Evolutionary conservation across 2,329 filamentous ascomycete species (phyloP).

Genomic region (Fusarium illudens): DNA sequence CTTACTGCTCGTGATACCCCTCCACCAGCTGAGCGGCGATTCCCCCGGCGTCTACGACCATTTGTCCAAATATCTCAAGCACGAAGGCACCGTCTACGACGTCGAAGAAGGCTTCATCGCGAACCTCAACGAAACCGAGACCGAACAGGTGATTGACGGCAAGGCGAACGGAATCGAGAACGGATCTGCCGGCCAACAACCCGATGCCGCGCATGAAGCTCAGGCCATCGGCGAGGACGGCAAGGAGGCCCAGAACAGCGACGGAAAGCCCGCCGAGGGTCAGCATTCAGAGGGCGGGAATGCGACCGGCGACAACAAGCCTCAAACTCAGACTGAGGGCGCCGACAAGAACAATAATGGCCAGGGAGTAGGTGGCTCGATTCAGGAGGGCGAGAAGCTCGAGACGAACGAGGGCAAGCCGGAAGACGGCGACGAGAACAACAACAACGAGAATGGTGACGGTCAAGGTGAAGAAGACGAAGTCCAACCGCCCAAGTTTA

Average conservation of each 20-base stretch:
- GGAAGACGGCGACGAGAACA: neutral
- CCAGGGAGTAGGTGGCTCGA: neutral
- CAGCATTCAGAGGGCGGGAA: constrained; percentile 2
- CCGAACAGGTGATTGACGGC: constrained; percentile 13
- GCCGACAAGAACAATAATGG: constrained; percentile 5
- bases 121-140: constrained; percentile 48
- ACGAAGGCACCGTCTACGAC: constrained; percentile 49
- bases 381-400: neutral
- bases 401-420: constrained; percentile 4
- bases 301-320: neutral
- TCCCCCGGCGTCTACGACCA: constrained; percentile 44
- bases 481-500: neutral
- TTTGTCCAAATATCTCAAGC: constrained; percentile 43
- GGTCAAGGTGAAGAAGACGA: constrained; percentile 18
- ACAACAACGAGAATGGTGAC: neutral
- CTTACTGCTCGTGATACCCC: constrained; percentile 43
- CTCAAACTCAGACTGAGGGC: neutral
- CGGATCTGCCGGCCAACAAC: constrained; percentile 7
- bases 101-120: constrained; percentile 27
- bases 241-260: neutral
- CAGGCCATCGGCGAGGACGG: constrained; percentile 22
- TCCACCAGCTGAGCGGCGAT: constrained; percentile 44
- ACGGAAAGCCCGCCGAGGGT: neutral
- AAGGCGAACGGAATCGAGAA: constrained; percentile 8
- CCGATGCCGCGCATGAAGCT: constrained; percentile 11